Percentiles rank a stretch among this genome's conserved stretches.
These are phyloP conservation scores for Talaromyces albobiverticillius DNA, from an alignment of 2,329 filamentous ascomycete species.

Conservation along the genomic window DNA sequence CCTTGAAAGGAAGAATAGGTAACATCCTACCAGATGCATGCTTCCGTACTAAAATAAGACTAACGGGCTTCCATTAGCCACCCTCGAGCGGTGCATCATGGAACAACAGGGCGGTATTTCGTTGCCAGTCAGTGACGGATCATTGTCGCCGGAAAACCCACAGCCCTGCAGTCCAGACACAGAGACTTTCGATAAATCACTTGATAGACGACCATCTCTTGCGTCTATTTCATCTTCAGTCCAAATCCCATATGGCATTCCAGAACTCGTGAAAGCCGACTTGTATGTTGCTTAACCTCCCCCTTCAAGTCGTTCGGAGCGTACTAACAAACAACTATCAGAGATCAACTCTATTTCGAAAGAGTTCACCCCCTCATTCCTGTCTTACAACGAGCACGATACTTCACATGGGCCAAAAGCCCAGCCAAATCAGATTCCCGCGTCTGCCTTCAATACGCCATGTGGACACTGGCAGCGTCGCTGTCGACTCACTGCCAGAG, in stretches of 20 bases:
- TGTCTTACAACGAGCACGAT: constrained; percentile 85
- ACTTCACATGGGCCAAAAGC: constrained; percentile 79
- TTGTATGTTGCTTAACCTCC: constrained; percentile 12
- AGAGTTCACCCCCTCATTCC: constrained; percentile 83
- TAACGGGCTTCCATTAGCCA: constrained; percentile 16
- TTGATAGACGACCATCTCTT: constrained; percentile 8
- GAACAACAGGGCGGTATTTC: constrained; percentile 24
- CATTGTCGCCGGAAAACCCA: constrained; percentile 8
- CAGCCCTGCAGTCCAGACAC: constrained; percentile 10
- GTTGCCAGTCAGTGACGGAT: constrained; percentile 11
- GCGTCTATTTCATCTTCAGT: background rate
- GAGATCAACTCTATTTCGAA: constrained; percentile 82
- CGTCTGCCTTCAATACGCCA: constrained; percentile 84
- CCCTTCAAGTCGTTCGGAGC: background rate
- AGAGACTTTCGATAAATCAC: constrained; percentile 5
- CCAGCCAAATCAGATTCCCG: constrained; percentile 78
- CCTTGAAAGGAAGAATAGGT: constrained; percentile 28
- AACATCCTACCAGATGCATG: background rate
- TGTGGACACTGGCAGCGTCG: constrained; percentile 86
- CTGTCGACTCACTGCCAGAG: constrained; percentile 76
- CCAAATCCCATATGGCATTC: constrained; percentile 7
- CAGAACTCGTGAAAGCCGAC: constrained; percentile 17
- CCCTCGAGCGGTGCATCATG: constrained; percentile 26
- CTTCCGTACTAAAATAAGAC: background rate
- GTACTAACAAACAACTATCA: constrained; percentile 30